These are phyloP conservation scores for Suillus lakei DNA, from an alignment of 768 basidiomycete genomes.

Conservation along the genomic window DNA sequence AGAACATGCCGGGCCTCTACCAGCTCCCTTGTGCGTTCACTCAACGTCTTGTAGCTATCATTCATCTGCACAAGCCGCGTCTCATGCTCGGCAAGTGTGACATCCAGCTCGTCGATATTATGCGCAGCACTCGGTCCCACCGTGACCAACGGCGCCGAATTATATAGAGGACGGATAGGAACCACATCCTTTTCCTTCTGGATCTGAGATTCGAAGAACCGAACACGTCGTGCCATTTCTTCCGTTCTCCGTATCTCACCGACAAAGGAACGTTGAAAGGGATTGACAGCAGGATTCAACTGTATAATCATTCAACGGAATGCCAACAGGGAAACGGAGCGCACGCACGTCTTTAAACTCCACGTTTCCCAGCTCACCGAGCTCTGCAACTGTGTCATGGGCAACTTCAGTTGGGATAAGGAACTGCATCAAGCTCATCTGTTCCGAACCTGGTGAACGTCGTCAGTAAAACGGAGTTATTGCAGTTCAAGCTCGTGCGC, in stretches of 20 bases:
- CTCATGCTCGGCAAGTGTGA: slow-evolving; percentile 87
- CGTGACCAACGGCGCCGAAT: slow-evolving; percentile 85
- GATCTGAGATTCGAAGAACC: slow-evolving; percentile 88
- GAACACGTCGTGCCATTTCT: slow-evolving; percentile 93
- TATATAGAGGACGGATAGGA: slow-evolving; percentile 82
- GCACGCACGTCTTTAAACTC: slow-evolving; percentile 95
- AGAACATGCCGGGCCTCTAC: slow-evolving; percentile 95
- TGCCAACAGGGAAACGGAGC: not conserved
- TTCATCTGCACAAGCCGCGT: slow-evolving; percentile 88
- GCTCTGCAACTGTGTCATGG: slow-evolving; percentile 93
- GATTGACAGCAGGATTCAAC: slow-evolving; percentile 94
- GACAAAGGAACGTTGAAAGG: slow-evolving; percentile 98
- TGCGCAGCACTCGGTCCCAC: slow-evolving; percentile 93
- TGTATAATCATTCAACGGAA: slow-evolving; percentile 36
- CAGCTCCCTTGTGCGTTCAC: slow-evolving; percentile 84
- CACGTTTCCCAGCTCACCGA: slow-evolving; percentile 93
- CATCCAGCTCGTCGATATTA: slow-evolving; percentile 91
- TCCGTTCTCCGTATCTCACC: slow-evolving; percentile 94
- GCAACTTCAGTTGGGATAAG: slow-evolving; percentile 97
- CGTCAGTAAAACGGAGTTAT: slow-evolving; percentile 11
- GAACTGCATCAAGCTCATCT: slow-evolving; percentile 97
- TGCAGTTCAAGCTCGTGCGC: slow-evolving; percentile 13
- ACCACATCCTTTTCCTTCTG: slow-evolving; percentile 84
- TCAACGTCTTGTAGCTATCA: slow-evolving; percentile 85
- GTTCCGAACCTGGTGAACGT: slow-evolving; percentile 78